Evolutionary conservation across 2,329 filamentous ascomycete species (phyloP), one percentile per base, ranked within the genome.

Genomic region (Aspergillus awamori): DNA sequence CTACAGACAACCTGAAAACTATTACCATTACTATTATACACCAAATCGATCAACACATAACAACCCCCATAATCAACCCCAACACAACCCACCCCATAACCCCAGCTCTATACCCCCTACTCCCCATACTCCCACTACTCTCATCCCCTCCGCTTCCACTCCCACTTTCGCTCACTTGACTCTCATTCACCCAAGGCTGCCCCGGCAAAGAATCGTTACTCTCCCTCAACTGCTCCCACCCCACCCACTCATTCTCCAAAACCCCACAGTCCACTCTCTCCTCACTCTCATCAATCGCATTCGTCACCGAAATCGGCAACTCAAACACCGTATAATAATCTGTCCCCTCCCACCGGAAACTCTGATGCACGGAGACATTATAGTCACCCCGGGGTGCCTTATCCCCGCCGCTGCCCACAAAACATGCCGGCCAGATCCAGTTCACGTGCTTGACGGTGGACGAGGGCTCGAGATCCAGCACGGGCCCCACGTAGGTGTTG

Each of bases 391-490:
- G 80, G 24, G 83, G 83, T 54, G 82, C 86, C 59, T 78, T 77
- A 0, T 75, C 72, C 3, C 75, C 72, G 2, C 86, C 86, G 53
- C 87, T 78, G 17, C 88, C 88, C 2, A 87, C 85, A 0, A 91
- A 79, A 67, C 89, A 91, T 60, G 84, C 83, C 0, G 89, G 89
- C 88, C 88, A 91, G 20, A 84, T 79, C 87, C 89, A 91, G 70
- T 88, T 87, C 63, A 91, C 82, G 70, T 91, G 88, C 72, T 91
- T 91, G 47, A 91, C 89, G 0, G 89, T 91, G 69, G 87, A 89
- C 3, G 84, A 84, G 0, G 82, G 75, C 69, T 91, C 88, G 63
- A 88, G 85, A 28, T 76, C 72, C 79, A 91, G 83, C 58, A 91
- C 87, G 53, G 87, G 80, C 1, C 86, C 85, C 6, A 88, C 74